Evolutionary conservation across 306 rosid genomes (phyloP), one percentile per base, ranked within the genome.

Genomic region (Ormosia emarginata): DNA sequence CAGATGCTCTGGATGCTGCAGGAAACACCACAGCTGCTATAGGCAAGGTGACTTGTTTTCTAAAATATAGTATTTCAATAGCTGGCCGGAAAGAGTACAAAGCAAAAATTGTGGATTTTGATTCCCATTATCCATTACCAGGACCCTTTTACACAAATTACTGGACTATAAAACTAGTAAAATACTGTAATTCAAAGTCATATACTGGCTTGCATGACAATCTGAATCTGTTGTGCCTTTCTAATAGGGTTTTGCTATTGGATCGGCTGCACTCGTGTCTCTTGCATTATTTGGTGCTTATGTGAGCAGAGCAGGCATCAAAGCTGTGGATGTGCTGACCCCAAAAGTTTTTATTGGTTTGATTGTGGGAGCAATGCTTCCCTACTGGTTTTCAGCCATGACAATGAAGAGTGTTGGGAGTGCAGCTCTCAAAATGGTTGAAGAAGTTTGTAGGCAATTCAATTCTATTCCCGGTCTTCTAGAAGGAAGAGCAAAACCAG

Each of bases 21-120:
- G 96, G 96, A 71, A 91, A 91, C 86, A 91, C 96, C 29, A 91
- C 96, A 4, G 96, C 93, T 14, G 93, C 96, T 41, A 91, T 91
- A 75, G 96, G 96, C 79, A 89, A 89, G 96, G 96, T 90, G 9
- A 82, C 15, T 8, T 53, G 24, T 61, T 9, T 49, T 17, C 13
- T 33, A 47, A 75, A 75, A 32, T 29, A 24, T 4, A 39, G 36
- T 3, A 12, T 57, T 58, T 74, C 40, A 56, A 9, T 56, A 37
- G 30, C 56, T 67, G 24, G 17, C 74, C 2, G 3, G 1, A 39
- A 56, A 55, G 18, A 36, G 37, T 53, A 53, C 9, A 2, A 30
- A 71, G 50, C 29, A 71, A 29, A 66, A 52, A 4, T n/a, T 46
- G 4, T 71, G 56, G 53, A 39, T 36, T 44, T 50, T 6, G 44